These are phyloP conservation scores for Cladosporium austrohemisphaericum DNA, from an alignment of 2,329 filamentous ascomycete genomes.

Conservation along the genomic window DNA sequence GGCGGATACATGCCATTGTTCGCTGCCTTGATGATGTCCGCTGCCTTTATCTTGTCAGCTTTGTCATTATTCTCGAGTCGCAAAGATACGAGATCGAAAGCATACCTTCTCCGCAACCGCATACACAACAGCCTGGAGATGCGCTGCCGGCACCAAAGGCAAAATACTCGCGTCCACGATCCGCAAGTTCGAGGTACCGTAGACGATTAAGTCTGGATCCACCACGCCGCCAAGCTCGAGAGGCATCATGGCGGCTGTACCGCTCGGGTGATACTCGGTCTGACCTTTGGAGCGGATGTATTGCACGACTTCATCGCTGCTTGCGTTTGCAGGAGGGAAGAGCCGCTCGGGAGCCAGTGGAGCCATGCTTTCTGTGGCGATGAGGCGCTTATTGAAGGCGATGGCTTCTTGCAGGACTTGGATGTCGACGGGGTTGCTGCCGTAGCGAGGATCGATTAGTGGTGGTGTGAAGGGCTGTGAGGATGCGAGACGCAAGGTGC, in stretches of 20 bases:
- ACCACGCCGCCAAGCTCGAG: constrained; percentile 49
- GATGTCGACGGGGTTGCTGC: constrained; percentile 42
- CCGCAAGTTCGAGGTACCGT: constrained; percentile 43
- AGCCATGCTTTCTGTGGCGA: constrained; percentile 24
- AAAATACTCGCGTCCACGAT: constrained; percentile 47
- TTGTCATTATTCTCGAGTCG: background rate
- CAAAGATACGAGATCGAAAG: background rate
- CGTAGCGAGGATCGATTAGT: constrained; percentile 42
- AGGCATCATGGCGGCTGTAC: constrained; percentile 52
- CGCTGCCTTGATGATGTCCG: constrained; percentile 44
- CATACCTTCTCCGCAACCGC: constrained; percentile 39
- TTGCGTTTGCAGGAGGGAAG: constrained; percentile 27
- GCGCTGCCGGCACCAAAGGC: constrained; percentile 41
- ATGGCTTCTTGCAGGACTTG: constrained; percentile 27
- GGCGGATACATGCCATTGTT: background rate
- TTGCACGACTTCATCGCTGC: constrained; percentile 26
- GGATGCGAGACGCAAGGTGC: constrained; percentile 39
- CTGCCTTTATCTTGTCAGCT: constrained; percentile 34
- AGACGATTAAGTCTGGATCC: constrained; percentile 41
- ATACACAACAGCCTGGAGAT: constrained; percentile 33
- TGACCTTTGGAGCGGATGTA: constrained; percentile 29
- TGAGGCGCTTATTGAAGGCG: constrained; percentile 28
- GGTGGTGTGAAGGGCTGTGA: constrained; percentile 38
- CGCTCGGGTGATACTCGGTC: constrained; percentile 50
- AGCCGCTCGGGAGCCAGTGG: constrained; percentile 22